Percentiles rank a stretch among this genome's conserved stretches.
phyloP scores from a whole-genome alignment of 441 rosid genomes.

The Corymbia citriodora region DNA sequence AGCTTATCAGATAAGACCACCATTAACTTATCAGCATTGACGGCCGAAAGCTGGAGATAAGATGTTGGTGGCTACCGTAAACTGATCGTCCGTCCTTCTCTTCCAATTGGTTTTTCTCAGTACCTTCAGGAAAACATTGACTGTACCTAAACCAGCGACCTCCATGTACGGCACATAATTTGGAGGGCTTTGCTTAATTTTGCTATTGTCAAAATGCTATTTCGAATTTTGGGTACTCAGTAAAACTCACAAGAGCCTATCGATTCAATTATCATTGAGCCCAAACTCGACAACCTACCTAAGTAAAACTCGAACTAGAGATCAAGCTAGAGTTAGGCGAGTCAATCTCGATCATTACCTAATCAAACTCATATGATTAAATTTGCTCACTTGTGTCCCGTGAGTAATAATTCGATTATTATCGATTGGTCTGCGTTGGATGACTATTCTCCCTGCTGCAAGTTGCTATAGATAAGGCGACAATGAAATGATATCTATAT shows the following conservation, averaged over 20 bases:
- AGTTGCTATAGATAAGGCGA: not conserved
- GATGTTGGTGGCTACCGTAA: not conserved
- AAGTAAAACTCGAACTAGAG: not conserved
- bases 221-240: not conserved
- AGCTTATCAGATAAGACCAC: not conserved
- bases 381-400: not conserved
- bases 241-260: not conserved
- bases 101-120: not conserved
- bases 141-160: not conserved
- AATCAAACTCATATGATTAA: not conserved
- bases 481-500: not conserved
- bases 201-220: not conserved
- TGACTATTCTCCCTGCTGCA: not conserved
- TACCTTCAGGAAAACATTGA: not conserved
- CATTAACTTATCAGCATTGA: not conserved
- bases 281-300: not conserved
- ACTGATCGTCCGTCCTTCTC: not conserved
- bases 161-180: not conserved
- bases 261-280: not conserved
- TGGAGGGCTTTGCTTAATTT: not conserved
- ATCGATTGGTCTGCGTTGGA: not conserved
- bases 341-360: not conserved
- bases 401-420: not conserved
- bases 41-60: not conserved
- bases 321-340: not conserved